Conservation (phyloP, 306 rosid species). For the Hippophae rhamnoides region DNA sequence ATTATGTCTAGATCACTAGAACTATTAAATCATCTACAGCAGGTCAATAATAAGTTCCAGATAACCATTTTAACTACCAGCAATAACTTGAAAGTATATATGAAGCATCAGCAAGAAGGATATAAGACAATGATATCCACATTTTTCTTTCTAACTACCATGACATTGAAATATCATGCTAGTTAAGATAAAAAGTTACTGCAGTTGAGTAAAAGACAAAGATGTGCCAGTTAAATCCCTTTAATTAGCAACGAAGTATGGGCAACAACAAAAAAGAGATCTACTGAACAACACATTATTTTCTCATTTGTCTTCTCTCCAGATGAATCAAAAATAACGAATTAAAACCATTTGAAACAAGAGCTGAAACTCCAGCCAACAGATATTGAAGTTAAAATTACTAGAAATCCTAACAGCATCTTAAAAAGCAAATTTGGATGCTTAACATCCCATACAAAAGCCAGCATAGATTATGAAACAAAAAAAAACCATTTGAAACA, state of each 20-base stretch:
- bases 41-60: not conserved
- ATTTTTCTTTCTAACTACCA: not conserved
- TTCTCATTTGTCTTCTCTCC: not conserved
- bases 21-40: not conserved
- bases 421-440: too few species aligned
- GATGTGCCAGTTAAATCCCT: not conserved
- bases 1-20: not conserved
- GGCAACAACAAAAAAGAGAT: not conserved
- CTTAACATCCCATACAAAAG: too few species aligned
- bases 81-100: not conserved
- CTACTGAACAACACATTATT: not conserved
- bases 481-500: too few species aligned
- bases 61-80: not conserved
- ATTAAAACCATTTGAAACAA: not conserved
- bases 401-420: too few species aligned
- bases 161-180: not conserved
- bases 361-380: not conserved
- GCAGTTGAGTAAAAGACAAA: not conserved
- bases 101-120: not conserved
- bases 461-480: too few species aligned
- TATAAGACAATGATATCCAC: too few species aligned
- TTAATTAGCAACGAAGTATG: not conserved
- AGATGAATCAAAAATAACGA: not conserved
- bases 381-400: not conserved
- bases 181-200: not conserved